These are phyloP conservation scores for Lepiota venenata DNA, from an alignment of 768 basidiomycete species.

Conservation along the genomic window DNA sequence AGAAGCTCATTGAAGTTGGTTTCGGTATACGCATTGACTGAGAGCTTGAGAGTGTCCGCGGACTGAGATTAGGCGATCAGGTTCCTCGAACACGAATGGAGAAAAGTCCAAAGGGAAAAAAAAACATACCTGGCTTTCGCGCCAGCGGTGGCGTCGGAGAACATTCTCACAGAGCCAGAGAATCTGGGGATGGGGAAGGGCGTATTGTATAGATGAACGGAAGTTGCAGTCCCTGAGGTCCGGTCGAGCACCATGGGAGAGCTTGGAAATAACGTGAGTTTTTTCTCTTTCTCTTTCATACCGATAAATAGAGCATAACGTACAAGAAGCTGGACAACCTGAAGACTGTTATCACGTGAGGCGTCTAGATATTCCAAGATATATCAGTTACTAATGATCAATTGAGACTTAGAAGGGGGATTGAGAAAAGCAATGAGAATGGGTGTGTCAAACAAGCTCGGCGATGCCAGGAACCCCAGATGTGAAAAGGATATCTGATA, in stretches of 20 bases:
- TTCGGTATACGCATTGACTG: constrained; percentile 12
- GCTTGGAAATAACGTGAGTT: constrained; percentile 31
- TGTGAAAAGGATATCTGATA: constrained; percentile 13
- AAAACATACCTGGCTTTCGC: constrained; percentile 51
- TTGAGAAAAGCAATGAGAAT: not conserved
- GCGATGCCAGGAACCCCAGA: not conserved
- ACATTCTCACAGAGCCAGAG: constrained; percentile 71
- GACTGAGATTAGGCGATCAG: constrained; percentile 27
- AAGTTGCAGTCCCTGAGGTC: constrained; percentile 72
- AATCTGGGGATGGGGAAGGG: constrained; percentile 55
- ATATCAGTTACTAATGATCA: constrained; percentile 21
- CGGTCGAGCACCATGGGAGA: constrained; percentile 67
- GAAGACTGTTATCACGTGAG: constrained; percentile 65
- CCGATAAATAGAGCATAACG: constrained; percentile 20
- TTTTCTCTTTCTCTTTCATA: not conserved
- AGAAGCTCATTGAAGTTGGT: constrained; percentile 30
- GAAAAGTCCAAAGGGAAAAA: constrained; percentile 3
- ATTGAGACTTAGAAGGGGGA: not conserved
- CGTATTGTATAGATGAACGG: constrained; percentile 69
- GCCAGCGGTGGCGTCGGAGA: constrained; percentile 58
- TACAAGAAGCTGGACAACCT: constrained; percentile 68
- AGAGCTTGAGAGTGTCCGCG: constrained; percentile 34
- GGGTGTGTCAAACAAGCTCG: not conserved
- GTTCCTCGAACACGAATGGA: constrained; percentile 8
- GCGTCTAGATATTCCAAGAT: constrained; percentile 48